phyloP scores from a whole-genome alignment of 2,329 filamentous ascomycete genomes.

The Ascochyta rabiei region DNA sequence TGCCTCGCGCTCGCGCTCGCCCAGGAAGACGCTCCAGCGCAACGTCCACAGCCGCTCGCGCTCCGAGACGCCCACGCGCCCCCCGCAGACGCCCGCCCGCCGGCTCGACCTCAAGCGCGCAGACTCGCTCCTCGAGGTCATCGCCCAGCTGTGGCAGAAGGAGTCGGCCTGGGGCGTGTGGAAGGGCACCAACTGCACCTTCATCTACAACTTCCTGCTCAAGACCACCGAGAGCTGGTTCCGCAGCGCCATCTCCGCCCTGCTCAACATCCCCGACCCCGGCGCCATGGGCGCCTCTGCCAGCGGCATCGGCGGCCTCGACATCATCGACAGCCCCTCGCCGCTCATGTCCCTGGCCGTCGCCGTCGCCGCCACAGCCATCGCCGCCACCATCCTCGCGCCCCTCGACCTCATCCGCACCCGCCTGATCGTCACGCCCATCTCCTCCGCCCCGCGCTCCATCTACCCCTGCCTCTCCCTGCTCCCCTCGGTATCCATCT shows the following conservation, averaged over 20 bases:
- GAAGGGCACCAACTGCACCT: constrained; percentile 92
- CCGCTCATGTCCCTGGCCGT: constrained; percentile 82
- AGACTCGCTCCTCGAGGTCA: constrained; percentile 83
- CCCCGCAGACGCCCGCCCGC: constrained; percentile 56
- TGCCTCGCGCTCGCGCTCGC: constrained; percentile 48
- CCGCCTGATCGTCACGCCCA: constrained; percentile 81
- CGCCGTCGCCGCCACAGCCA: constrained; percentile 66
- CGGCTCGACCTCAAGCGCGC: constrained; percentile 74
- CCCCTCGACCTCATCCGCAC: constrained; percentile 92
- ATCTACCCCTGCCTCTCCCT: constrained; percentile 78
- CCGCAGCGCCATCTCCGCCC: constrained; percentile 83
- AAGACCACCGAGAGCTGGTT: constrained; percentile 92
- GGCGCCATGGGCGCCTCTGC: constrained; percentile 59
- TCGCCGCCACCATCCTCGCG: constrained; percentile 80
- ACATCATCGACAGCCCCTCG: constrained; percentile 80
- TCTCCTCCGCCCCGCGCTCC: constrained; percentile 74
- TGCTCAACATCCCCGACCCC: constrained; percentile 87
- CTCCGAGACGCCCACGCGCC: constrained; percentile 47
- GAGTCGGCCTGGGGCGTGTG: constrained; percentile 92
- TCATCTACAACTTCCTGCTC: constrained; percentile 85
- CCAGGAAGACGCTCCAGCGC: constrained; percentile 37
- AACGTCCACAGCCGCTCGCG: constrained; percentile 49
- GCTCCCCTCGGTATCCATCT: constrained; percentile 73
- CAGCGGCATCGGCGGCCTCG: constrained; percentile 67
- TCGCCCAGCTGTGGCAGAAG: constrained; percentile 86